Percentiles rank a stretch among this genome's conserved stretches.
These are phyloP conservation scores for Scutellaria baicalensis DNA, from an alignment of 257 asterid species.

Conservation along the genomic window DNA sequence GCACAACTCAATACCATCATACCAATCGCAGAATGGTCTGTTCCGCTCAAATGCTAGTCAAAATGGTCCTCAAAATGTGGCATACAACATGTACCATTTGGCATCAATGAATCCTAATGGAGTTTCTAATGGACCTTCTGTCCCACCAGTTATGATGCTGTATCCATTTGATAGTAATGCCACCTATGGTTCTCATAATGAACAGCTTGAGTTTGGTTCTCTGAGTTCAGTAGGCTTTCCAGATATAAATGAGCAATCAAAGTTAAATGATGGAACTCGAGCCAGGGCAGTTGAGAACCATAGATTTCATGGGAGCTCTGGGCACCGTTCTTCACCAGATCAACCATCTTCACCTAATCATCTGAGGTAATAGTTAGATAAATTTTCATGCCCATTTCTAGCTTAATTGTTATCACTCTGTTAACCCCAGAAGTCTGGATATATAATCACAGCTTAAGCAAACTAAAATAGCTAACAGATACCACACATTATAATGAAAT, in stretches of 20 bases:
- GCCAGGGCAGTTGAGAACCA: constrained; percentile 46
- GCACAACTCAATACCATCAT: constrained; percentile 40
- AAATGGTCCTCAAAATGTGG: constrained; percentile 44
- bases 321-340: constrained; percentile 58
- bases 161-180: constrained; percentile 63
- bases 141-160: constrained; percentile 58
- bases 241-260: constrained; percentile 48
- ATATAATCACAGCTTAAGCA: background rate
- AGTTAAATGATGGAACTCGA: constrained; percentile 41
- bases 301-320: constrained; percentile 47
- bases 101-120: constrained; percentile 50
- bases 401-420: background rate
- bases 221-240: constrained; percentile 56
- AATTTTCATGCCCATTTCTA: background rate
- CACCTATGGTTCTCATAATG: constrained; percentile 42
- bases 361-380: constrained; percentile 41
- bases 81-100: constrained; percentile 51
- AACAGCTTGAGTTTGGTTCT: constrained; percentile 79
- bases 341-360: constrained; percentile 76
- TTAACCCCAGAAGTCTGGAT: background rate
- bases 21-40: constrained; percentile 61
- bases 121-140: constrained; percentile 50
- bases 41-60: constrained; percentile 41
- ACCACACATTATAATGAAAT: background rate
- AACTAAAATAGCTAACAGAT: background rate